phyloP scores from a whole-genome alignment of 164 flowering plant genomes.

The Stephania japonica region DNA sequence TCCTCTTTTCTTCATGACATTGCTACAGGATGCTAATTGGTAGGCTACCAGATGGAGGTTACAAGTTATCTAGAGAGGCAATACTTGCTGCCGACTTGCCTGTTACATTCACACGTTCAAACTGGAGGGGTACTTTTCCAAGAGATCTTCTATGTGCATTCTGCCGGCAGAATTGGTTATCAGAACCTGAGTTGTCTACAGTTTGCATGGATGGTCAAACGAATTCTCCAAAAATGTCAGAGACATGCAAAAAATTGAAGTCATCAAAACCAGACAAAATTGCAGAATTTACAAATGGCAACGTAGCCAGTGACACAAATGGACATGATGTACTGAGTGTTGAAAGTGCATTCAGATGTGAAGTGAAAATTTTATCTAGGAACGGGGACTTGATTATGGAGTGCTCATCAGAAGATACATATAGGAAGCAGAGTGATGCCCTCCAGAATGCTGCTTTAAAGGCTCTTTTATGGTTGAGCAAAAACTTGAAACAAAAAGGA shows the following conservation, averaged over 20 bases:
- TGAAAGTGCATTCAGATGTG: constrained; percentile 43
- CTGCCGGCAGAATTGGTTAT: constrained; percentile 76
- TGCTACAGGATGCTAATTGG: constrained; percentile 64
- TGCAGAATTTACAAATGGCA: constrained; percentile 18
- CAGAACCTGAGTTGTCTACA: constrained; percentile 65
- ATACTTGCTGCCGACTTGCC: constrained; percentile 76
- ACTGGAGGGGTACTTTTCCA: constrained; percentile 88
- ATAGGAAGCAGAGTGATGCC: constrained; percentile 64
- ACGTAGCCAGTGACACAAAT: constrained; percentile 13
- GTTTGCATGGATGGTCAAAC: constrained; percentile 18
- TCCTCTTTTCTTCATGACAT: not conserved
- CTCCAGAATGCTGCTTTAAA: constrained; percentile 58
- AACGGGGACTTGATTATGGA: constrained; percentile 46
- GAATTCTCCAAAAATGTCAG: constrained; percentile 24
- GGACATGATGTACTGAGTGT: constrained; percentile 18
- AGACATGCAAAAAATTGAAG: constrained; percentile 33
- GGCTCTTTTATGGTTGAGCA: constrained; percentile 61
- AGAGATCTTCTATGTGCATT: constrained; percentile 70
- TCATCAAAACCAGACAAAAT: constrained; percentile 20
- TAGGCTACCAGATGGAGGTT: constrained; percentile 65
- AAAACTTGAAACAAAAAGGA: constrained; percentile 40
- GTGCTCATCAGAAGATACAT: constrained; percentile 43
- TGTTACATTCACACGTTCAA: constrained; percentile 46
- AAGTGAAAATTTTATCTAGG: constrained; percentile 56
- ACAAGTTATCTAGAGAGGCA: constrained; percentile 84